These are phyloP conservation scores for Penicillium sp. DNA, from an alignment of 2,329 filamentous ascomycete species.

Conservation along the genomic window DNA sequence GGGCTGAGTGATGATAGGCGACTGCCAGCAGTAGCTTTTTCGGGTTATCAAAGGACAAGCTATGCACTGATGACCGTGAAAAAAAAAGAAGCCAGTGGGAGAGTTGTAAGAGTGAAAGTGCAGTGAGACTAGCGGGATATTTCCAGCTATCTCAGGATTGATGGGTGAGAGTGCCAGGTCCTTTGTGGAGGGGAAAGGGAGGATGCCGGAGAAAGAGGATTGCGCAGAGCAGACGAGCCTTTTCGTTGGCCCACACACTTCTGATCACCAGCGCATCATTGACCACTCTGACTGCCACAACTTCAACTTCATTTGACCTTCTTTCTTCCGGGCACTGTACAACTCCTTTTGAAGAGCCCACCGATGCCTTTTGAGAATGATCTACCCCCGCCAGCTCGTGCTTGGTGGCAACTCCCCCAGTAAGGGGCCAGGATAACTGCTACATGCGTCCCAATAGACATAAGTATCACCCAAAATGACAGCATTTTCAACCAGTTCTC, in stretches of 20 bases:
- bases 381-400: neutral
- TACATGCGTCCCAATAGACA: neutral
- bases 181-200: slow-evolving; percentile 15
- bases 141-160: neutral
- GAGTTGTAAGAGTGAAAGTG: neutral
- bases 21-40: slow-evolving; percentile 7
- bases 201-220: slow-evolving; percentile 15
- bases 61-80: neutral
- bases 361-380: neutral
- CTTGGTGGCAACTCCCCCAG: neutral
- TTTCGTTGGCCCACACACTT: slow-evolving; percentile 22
- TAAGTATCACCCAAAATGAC: neutral
- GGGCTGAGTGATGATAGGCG: neutral
- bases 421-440: neutral
- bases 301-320: neutral
- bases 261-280: slow-evolving; percentile 14
- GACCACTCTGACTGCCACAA: slow-evolving; percentile 11
- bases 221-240: slow-evolving; percentile 18
- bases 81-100: neutral
- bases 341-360: neutral
- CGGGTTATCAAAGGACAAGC: neutral
- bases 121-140: neutral
- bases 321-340: neutral
- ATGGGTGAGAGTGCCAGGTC: neutral
- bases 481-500: neutral